Conservation (phyloP, 1,139 yeast species). For the Arxiozyma slooffiae region DNA sequence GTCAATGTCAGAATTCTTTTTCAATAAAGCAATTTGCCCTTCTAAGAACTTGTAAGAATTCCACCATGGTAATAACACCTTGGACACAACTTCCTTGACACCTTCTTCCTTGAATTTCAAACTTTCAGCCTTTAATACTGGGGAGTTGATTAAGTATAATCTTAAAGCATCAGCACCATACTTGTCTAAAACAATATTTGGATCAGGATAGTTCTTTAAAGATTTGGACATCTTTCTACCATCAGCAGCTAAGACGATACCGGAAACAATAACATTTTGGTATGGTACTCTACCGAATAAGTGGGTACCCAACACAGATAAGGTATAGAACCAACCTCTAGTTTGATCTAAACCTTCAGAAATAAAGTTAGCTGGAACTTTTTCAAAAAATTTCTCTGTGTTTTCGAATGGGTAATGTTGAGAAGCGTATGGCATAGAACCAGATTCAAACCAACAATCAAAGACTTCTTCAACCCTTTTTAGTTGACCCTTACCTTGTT, state of each 20-base stretch:
- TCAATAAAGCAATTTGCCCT: constrained; percentile 78
- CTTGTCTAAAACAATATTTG: constrained; percentile 64
- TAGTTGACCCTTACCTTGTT: constrained; percentile 75
- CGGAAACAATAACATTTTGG: constrained; percentile 90
- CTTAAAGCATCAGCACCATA: constrained; percentile 98
- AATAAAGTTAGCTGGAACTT: constrained; percentile 95
- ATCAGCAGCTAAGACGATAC: constrained; percentile 93
- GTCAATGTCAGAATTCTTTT: constrained; percentile 62
- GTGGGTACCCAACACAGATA: constrained; percentile 92
- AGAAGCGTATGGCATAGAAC: constrained; percentile 97
- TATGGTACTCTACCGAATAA: constrained; percentile 87
- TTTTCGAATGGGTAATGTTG: constrained; percentile 94
- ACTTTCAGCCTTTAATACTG: constrained; percentile 93
- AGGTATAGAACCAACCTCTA: constrained; percentile 99
- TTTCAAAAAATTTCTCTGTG: constrained; percentile 52
- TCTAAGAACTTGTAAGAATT: constrained; percentile 93
- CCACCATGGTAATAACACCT: constrained; percentile 96
- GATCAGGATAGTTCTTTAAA: constrained; percentile 96
- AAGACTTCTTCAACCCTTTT: constrained; percentile 94
- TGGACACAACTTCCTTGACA: constrained; percentile 92
- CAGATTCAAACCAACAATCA: constrained; percentile 99
- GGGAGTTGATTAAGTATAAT: constrained; percentile 90
- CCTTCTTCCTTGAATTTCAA: constrained; percentile 97
- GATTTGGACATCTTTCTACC: constrained; percentile 99
- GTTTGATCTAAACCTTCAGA: constrained; percentile 99